Conservation (phyloP, 257 asterid genomes). For the Cruciata laevipes region DNA sequence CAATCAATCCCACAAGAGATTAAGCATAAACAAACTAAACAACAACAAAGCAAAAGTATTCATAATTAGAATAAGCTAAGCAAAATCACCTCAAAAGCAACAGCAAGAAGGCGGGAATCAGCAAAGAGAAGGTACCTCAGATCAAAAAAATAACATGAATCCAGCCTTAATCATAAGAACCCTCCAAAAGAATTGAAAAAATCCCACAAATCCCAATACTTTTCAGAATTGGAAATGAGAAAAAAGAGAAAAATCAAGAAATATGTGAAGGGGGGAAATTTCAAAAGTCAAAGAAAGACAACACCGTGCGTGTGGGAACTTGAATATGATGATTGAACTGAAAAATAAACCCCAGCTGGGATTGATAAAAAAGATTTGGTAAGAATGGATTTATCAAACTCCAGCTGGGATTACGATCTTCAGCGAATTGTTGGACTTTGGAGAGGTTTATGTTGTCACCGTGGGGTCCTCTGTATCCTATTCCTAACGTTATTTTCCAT, state of each 20-base stretch:
- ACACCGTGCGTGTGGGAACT: slow-evolving; percentile 18
- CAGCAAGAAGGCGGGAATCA: slow-evolving; percentile 26
- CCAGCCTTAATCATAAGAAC: neutral
- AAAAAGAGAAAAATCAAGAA: neutral
- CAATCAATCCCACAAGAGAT: neutral
- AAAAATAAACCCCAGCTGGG: slow-evolving; percentile 34
- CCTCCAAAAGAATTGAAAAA: slow-evolving; percentile 6
- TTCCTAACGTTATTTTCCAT: slow-evolving; percentile 3
- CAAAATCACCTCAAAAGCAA: slow-evolving; percentile 30
- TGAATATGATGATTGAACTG: slow-evolving; percentile 4
- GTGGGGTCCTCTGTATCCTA: neutral
- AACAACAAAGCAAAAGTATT: neutral
- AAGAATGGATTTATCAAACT: slow-evolving; percentile 34
- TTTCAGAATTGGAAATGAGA: neutral
- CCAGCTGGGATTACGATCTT: slow-evolving; percentile 11
- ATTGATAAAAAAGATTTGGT: slow-evolving; percentile 32
- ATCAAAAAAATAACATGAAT: slow-evolving; percentile 25
- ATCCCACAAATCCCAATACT: neutral
- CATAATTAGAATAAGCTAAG: slow-evolving; percentile 9
- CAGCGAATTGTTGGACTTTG: neutral
- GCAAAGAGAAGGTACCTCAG: slow-evolving; percentile 29
- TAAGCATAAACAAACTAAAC: neutral
- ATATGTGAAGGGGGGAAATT: neutral
- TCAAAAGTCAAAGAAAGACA: slow-evolving; percentile 28
- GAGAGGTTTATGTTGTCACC: slow-evolving; percentile 6